A percentile compares a stretch with the other conserved stretches of the same genome.
Evolutionary conservation across 805 yeast genomes (phyloP).

Genomic region (Limtongia smithiae): DNA sequence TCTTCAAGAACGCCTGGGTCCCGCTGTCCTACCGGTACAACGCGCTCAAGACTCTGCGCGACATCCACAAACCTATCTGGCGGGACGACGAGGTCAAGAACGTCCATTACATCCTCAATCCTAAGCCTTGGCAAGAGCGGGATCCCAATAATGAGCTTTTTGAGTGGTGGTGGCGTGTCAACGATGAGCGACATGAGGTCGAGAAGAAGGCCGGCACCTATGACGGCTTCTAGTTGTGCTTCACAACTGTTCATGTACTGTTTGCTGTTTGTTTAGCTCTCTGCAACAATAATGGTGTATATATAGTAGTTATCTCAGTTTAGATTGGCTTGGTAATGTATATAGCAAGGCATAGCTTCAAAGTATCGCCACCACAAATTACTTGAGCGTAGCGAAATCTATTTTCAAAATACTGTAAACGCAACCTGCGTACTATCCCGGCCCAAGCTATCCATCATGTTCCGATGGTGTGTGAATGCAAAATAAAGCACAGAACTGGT

Average conservation of each 20-base stretch:
- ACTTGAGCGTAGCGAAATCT: too few species aligned
- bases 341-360: too few species aligned
- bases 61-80: slow-evolving; percentile 49
- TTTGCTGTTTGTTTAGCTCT: too few species aligned
- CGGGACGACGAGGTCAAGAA: slow-evolving; percentile 49
- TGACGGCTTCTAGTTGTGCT: slow-evolving; percentile 33
- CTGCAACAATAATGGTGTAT: not conserved
- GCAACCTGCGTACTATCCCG: too few species aligned
- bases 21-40: slow-evolving; percentile 53
- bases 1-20: slow-evolving; percentile 50
- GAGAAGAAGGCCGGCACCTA: slow-evolving; percentile 21
- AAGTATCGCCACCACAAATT: too few species aligned
- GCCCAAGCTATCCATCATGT: too few species aligned
- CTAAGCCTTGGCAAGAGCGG: slow-evolving; percentile 58
- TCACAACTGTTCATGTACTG: too few species aligned
- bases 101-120: slow-evolving; percentile 54
- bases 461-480: too few species aligned
- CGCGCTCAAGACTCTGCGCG: slow-evolving; percentile 51
- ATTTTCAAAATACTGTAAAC: too few species aligned
- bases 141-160: slow-evolving; percentile 41
- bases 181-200: slow-evolving; percentile 39
- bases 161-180: slow-evolving; percentile 48
- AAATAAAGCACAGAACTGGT: not conserved
- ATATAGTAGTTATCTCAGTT: not conserved
- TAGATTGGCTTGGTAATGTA: too few species aligned